phyloP scores from a whole-genome alignment of 345 rosid species.

The Populus tremula region DNA sequence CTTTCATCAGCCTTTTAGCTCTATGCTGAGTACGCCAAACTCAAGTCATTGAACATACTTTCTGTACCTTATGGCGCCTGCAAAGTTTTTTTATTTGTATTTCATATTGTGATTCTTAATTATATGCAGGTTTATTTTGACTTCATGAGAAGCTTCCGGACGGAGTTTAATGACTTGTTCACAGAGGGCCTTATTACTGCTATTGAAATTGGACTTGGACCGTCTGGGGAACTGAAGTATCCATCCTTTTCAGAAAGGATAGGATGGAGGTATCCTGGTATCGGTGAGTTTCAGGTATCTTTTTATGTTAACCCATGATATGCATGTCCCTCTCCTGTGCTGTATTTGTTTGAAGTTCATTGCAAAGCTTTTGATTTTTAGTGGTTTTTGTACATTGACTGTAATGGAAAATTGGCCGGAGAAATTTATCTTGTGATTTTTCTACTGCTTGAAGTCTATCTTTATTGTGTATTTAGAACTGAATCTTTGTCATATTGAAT shows the following conservation, averaged over 20 bases:
- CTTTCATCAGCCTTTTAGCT: background rate
- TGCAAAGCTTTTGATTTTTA: background rate
- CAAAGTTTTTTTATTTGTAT: slow-evolving; percentile 1
- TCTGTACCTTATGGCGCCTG: background rate
- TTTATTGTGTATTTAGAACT: background rate
- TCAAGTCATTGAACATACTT: background rate
- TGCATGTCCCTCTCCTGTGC: background rate
- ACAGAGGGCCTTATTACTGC: slow-evolving; percentile 62
- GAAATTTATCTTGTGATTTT: background rate
- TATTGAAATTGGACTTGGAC: slow-evolving; percentile 87
- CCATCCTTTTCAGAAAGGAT: slow-evolving; percentile 80
- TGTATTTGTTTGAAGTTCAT: slow-evolving; percentile 1
- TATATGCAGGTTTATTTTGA: slow-evolving; percentile 82
- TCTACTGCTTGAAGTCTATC: background rate
- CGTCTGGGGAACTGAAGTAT: slow-evolving; percentile 81
- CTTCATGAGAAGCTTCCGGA: slow-evolving; percentile 92
- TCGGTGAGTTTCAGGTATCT: slow-evolving; percentile 98
- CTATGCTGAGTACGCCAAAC: background rate
- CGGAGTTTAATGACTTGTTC: slow-evolving; percentile 84
- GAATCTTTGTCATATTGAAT: background rate
- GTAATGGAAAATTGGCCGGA: background rate
- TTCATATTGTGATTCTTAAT: slow-evolving; percentile 7
- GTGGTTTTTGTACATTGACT: background rate
- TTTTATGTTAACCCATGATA: slow-evolving; percentile 14
- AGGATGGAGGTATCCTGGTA: slow-evolving; percentile 96